These are phyloP conservation scores for Cystobasidium onofrii DNA, from an alignment of 768 basidiomycete genomes.

Conservation along the genomic window DNA sequence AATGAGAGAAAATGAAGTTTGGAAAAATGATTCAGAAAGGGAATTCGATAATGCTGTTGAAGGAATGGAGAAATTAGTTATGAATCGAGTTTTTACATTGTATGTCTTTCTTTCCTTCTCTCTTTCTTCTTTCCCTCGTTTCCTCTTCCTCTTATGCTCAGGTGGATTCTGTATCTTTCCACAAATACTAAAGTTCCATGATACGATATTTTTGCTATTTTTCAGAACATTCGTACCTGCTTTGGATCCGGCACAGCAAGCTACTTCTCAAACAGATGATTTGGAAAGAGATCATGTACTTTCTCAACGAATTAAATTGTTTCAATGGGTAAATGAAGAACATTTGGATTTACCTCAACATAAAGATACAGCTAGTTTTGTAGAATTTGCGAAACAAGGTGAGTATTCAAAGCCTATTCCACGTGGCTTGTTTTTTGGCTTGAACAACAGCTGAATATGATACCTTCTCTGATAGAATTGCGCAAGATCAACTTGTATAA, in stretches of 20 bases:
- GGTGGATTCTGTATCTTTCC: too few relatives aligned
- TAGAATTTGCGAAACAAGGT: conserved; percentile 72
- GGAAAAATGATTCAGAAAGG: conserved; percentile 64
- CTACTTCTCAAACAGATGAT: conserved; percentile 67
- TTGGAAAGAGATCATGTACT: conserved; percentile 91
- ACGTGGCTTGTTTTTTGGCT: not conserved
- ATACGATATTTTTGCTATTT: too few relatives aligned
- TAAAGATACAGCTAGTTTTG: conserved; percentile 13
- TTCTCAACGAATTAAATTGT: conserved; percentile 77
- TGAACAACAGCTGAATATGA: conserved; percentile 30
- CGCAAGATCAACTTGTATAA: conserved; percentile 98
- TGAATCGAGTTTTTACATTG: conserved; percentile 96
- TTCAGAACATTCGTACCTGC: conserved; percentile 85
- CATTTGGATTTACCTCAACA: conserved; percentile 73
- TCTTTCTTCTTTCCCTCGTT: too few relatives aligned
- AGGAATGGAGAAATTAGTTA: conserved; percentile 98
- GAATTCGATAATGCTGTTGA: conserved; percentile 97
- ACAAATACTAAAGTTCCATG: too few relatives aligned
- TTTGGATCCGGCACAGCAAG: conserved; percentile 52
- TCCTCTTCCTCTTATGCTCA: too few relatives aligned
- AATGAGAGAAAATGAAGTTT: conserved; percentile 71
- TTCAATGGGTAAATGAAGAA: conserved; percentile 77
- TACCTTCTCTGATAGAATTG: conserved; percentile 56
- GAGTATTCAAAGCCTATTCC: not conserved
- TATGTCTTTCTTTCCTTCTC: conserved; percentile 52